Evolutionary conservation across 495 filamentous ascomycete species (phyloP).

Genomic region (Lepraria neglecta): DNA sequence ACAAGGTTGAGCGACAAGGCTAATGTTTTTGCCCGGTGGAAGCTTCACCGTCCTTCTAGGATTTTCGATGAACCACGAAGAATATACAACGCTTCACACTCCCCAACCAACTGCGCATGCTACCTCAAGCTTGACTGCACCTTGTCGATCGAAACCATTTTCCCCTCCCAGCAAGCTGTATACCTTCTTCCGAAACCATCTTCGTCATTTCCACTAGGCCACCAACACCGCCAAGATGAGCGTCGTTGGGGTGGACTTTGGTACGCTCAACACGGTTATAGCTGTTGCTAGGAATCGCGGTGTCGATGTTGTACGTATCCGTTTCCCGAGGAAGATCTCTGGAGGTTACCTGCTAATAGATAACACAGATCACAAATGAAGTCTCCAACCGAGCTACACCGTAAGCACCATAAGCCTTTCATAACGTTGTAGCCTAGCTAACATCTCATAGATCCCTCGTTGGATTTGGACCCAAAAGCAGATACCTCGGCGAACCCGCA

Average conservation of each 20-base stretch:
- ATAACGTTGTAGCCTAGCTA: conserved; percentile 26
- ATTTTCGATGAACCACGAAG: conserved; percentile 12
- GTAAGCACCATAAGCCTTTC: conserved; percentile 50
- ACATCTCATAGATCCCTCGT: conserved; percentile 69
- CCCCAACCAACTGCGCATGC: background rate
- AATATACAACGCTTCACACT: background rate
- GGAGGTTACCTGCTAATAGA: conserved; percentile 38
- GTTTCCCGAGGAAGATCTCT: background rate
- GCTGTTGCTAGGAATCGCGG: conserved; percentile 96
- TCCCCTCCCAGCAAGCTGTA: background rate
- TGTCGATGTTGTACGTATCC: conserved; percentile 79
- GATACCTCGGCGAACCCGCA: conserved; percentile 88
- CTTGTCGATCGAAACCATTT: conserved; percentile 5
- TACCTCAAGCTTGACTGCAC: background rate
- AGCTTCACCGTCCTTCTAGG: conserved; percentile 7
- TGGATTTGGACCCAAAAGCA: conserved; percentile 85
- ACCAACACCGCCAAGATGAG: conserved; percentile 48
- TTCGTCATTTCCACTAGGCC: background rate
- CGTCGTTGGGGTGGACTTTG: conserved; percentile 90
- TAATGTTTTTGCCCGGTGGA: conserved; percentile 7
- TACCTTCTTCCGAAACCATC: background rate
- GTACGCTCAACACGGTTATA: conserved; percentile 93
- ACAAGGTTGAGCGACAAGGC: conserved; percentile 7
- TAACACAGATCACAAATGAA: conserved; percentile 78
- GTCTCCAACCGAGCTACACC: conserved; percentile 97